Evolutionary conservation across 2,329 filamentous ascomycete species (phyloP).

Genomic region (Hypocreales sp.): DNA sequence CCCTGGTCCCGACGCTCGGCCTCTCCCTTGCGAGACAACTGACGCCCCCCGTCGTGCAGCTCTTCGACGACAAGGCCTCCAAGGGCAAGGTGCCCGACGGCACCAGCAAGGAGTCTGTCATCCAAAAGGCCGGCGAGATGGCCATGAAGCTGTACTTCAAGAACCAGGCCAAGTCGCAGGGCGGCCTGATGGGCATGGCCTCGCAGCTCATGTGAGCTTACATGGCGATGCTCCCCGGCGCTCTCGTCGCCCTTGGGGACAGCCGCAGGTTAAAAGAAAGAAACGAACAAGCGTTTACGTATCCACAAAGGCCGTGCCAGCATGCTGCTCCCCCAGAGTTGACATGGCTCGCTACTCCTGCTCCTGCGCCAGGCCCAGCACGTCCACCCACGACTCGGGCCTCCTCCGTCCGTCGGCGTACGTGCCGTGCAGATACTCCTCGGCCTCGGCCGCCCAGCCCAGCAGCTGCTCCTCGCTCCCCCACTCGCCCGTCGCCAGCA

Average conservation of each 20-base stretch:
- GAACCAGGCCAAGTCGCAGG: conserved; percentile 38
- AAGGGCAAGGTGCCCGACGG: conserved; percentile 37
- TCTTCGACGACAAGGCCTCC: conserved; percentile 43
- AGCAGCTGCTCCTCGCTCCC: conserved; percentile 48
- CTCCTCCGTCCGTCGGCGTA: conserved; percentile 31
- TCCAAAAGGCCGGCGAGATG: conserved; percentile 70
- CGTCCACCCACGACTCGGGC: conserved; percentile 43
- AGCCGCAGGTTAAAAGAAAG: no score
- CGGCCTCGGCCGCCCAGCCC: conserved; percentile 40
- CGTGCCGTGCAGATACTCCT: conserved; percentile 35
- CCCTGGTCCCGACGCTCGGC: no score
- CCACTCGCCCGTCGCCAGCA: conserved; percentile 53
- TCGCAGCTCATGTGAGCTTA: conserved; percentile 34
- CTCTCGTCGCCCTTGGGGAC: no score
- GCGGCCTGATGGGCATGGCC: conserved; percentile 28
- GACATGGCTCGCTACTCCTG: no score
- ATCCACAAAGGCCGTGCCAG: no score
- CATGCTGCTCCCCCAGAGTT: no score
- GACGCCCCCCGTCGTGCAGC: no score
- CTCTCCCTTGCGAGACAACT: no score
- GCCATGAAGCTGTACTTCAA: conserved; percentile 88
- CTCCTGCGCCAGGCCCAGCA: conserved; percentile 20
- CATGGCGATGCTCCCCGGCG: no score
- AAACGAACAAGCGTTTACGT: conserved; percentile 2
- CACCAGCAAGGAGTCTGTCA: conserved; percentile 64